Evolutionary conservation across 2,329 filamentous ascomycete species (phyloP).

Genomic region (Penicillium digitatum): DNA sequence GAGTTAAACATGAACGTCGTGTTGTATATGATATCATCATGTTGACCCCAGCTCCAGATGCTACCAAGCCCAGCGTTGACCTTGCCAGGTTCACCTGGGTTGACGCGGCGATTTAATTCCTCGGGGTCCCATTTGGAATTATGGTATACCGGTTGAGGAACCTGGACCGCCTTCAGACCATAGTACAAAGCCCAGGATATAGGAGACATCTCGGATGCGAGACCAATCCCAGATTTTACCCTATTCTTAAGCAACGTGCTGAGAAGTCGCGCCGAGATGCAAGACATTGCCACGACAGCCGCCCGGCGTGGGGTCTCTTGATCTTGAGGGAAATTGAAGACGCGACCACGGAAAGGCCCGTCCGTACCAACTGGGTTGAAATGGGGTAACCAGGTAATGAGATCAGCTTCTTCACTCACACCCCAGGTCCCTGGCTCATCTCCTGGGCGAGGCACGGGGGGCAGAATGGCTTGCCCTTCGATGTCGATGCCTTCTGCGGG

Average conservation of each 20-base stretch:
- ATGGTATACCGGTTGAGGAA: conserved; percentile 13
- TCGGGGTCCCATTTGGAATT: conserved; percentile 6
- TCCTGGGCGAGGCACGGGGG: not conserved
- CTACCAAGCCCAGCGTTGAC: conserved; percentile 9
- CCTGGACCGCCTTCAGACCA: conserved; percentile 15
- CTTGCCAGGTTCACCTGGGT: conserved; percentile 7
- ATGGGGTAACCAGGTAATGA: conserved; percentile 15
- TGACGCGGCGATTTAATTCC: conserved; percentile 6
- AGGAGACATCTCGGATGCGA: conserved; percentile 15
- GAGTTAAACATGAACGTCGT: conserved; percentile 13
- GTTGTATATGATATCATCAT: conserved; percentile 9
- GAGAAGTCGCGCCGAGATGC: conserved; percentile 7
- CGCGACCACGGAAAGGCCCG: conserved; percentile 11
- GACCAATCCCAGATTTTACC: not conserved
- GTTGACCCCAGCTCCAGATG: conserved; percentile 9
- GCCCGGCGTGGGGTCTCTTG: conserved; percentile 6
- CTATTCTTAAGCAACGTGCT: conserved; percentile 5
- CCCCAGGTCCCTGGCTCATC: conserved; percentile 8
- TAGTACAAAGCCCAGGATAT: conserved; percentile 13
- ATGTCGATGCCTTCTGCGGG: conserved; percentile 4
- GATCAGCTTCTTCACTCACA: conserved; percentile 15
- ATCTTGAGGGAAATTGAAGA: conserved; percentile 12
- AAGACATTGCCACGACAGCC: conserved; percentile 13
- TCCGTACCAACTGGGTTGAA: conserved; percentile 10
- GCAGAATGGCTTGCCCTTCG: not conserved